Evolutionary conservation across 2,329 filamentous ascomycete species (phyloP).

Genomic region (Phyllosticta paracitricarpa): DNA sequence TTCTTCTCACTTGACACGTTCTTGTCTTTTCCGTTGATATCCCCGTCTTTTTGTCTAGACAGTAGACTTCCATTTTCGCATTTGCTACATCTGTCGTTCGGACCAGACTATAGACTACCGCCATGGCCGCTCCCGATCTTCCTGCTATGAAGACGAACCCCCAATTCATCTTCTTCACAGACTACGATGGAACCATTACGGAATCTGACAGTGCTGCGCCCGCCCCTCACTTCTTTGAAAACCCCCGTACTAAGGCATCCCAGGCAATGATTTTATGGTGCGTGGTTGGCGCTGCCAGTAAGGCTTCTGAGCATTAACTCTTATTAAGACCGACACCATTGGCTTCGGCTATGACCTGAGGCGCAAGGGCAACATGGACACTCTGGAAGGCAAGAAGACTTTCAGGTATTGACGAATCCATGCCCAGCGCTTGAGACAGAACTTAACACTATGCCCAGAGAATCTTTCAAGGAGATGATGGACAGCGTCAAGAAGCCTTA

Average conservation of each 20-base stretch:
- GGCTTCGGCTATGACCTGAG: slow-evolving; percentile 70
- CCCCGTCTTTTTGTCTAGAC: background rate
- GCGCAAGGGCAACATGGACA: slow-evolving; percentile 61
- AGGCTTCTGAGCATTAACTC: slow-evolving; percentile 29
- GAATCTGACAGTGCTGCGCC: slow-evolving; percentile 47
- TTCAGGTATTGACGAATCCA: slow-evolving; percentile 50
- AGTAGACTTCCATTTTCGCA: background rate
- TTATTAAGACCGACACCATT: slow-evolving; percentile 76
- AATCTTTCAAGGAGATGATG: slow-evolving; percentile 86
- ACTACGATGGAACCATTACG: slow-evolving; percentile 96
- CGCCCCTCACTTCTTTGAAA: slow-evolving; percentile 1
- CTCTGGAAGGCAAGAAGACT: slow-evolving; percentile 57
- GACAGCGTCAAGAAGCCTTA: slow-evolving; percentile 75
- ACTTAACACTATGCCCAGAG: slow-evolving; percentile 31
- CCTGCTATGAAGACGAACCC: slow-evolving; percentile 50
- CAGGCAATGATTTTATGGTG: slow-evolving; percentile 58
- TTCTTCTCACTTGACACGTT: background rate
- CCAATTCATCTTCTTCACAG: slow-evolving; percentile 95
- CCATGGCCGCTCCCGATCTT: slow-evolving; percentile 26
- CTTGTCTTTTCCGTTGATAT: background rate
- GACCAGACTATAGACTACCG: slow-evolving; percentile 5
- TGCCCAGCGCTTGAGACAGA: background rate
- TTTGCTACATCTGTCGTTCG: background rate
- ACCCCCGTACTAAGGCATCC: slow-evolving; percentile 12
- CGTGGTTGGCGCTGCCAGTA: slow-evolving; percentile 7